Evolutionary conservation across 768 basidiomycete species (phyloP).

Genomic region (Boletellus emodensis): DNA sequence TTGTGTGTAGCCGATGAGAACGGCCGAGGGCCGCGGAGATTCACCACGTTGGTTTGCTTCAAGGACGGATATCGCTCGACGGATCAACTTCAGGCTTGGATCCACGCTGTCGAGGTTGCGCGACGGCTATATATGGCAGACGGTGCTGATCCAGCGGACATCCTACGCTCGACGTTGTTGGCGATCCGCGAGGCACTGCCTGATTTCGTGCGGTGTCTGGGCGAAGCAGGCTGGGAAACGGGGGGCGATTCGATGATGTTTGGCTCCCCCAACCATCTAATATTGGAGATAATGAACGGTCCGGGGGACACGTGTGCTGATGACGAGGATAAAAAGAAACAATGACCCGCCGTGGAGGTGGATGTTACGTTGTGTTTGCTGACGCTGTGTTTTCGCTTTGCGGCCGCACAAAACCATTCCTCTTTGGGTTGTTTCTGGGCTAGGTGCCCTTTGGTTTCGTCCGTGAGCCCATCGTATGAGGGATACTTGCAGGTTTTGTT

Average conservation of each 20-base stretch:
- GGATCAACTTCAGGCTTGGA: constrained; percentile 59
- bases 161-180: constrained; percentile 11
- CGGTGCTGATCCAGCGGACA: not conserved
- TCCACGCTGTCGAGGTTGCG: constrained; percentile 23
- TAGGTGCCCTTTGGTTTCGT: too few relatives aligned
- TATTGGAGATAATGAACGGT: constrained; percentile 13
- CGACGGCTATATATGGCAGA: constrained; percentile 3
- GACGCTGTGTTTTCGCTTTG: not conserved
- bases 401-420: not conserved
- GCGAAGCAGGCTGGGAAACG: constrained; percentile 38
- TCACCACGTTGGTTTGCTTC: constrained; percentile 42
- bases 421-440: too few relatives aligned
- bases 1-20: constrained; percentile 41
- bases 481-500: too few relatives aligned
- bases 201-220: constrained; percentile 17
- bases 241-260: constrained; percentile 30
- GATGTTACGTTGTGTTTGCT: not conserved
- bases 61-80: constrained; percentile 44
- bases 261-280: constrained; percentile 22
- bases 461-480: too few relatives aligned
- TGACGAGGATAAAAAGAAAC: constrained; percentile 15
- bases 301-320: not conserved
- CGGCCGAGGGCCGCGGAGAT: not conserved
- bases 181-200: constrained; percentile 11
- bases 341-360: constrained; percentile 5